Conservation (phyloP, 495 filamentous ascomycete species). For the Cercophora samala region DNA sequence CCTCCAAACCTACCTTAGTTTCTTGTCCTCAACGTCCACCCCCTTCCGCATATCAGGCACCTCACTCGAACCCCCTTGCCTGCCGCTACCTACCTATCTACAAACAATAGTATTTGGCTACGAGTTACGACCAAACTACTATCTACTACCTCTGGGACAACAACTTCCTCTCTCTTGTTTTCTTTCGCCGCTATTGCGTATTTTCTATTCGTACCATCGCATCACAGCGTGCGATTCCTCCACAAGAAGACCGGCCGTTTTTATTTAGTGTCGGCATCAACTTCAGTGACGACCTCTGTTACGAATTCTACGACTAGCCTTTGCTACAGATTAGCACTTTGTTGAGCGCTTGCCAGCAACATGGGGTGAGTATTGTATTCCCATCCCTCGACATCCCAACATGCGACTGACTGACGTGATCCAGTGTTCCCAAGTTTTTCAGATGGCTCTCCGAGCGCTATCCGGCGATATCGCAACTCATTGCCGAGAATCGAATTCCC, state of each 20-base stretch:
- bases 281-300: neutral
- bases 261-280: constrained; percentile 35
- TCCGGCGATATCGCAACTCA: constrained; percentile 96
- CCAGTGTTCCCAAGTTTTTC: constrained; percentile 92
- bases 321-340: constrained; percentile 7
- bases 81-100: neutral
- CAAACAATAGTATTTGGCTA: neutral
- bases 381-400: neutral
- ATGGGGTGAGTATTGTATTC: constrained; percentile 29
- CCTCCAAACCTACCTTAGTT: neutral
- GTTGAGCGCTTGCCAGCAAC: constrained; percentile 14
- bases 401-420: constrained; percentile 29
- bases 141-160: neutral
- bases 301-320: constrained; percentile 6
- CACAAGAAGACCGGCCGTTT: constrained; percentile 34
- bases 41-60: neutral
- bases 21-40: neutral
- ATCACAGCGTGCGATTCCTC: neutral
- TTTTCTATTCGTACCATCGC: neutral
- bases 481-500: constrained; percentile 97
- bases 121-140: neutral
- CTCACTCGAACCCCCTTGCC: neutral
- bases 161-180: neutral
- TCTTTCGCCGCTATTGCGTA: neutral
- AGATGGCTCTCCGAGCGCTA: constrained; percentile 98